phyloP scores from a whole-genome alignment of 148 eudicot species.

The Arbutus unedo region DNA sequence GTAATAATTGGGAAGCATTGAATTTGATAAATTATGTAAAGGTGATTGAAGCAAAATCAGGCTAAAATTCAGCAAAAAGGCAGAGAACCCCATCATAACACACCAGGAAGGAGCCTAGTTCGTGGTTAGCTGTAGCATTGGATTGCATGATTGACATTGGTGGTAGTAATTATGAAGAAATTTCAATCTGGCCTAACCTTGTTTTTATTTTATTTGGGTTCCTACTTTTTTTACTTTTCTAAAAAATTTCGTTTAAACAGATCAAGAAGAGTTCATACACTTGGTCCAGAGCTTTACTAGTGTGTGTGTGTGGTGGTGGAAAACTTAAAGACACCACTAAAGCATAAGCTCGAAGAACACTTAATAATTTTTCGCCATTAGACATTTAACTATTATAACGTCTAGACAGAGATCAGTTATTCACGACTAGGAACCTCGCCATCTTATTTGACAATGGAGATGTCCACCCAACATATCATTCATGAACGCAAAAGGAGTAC shows the following conservation, averaged over 20 bases:
- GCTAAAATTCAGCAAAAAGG: constrained; percentile 8
- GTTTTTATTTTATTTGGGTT: too few species aligned
- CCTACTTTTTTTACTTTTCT: too few species aligned
- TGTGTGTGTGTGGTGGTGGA: too few species aligned
- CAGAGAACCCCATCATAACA: not conserved
- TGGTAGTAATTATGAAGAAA: not conserved
- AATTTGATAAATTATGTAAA: not conserved
- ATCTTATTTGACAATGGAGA: not conserved
- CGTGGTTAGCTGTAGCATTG: not conserved
- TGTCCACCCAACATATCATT: not conserved
- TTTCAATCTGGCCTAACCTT: not conserved
- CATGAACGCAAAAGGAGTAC: not conserved
- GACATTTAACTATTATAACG: too few species aligned
- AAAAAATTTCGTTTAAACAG: too few species aligned
- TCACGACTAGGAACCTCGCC: not conserved
- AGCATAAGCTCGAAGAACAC: too few species aligned
- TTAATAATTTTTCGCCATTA: too few species aligned
- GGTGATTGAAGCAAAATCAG: not conserved
- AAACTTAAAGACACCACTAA: too few species aligned
- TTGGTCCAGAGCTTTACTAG: too few species aligned
- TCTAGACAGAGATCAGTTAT: too few species aligned
- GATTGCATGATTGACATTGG: not conserved
- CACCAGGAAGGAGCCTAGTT: not conserved
- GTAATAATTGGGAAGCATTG: not conserved
- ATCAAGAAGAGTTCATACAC: too few species aligned